A percentile compares a stretch with the other conserved stretches of the same genome.
Evolutionary conservation across 495 filamentous ascomycete species (phyloP).

Genomic region (Talaromyces trachyspermus): DNA sequence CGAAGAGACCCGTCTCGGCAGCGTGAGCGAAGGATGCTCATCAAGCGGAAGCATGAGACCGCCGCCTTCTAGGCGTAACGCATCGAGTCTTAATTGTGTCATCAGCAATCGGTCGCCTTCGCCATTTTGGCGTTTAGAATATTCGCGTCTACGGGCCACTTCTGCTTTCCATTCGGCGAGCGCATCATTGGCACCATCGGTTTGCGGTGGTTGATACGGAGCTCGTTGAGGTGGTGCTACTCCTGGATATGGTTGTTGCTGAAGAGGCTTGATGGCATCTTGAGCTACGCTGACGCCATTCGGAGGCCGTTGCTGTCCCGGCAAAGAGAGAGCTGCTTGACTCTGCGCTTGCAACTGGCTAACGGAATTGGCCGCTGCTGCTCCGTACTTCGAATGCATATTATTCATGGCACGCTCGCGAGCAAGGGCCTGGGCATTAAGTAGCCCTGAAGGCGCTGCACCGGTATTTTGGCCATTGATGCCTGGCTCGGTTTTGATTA

Average conservation of each 20-base stretch:
- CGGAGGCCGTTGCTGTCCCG: conserved; percentile 37
- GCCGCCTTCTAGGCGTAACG: conserved; percentile 65
- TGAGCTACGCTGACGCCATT: conserved; percentile 36
- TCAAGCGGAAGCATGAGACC: conserved; percentile 68
- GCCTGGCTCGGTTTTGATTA: conserved; percentile 73
- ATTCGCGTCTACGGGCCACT: conserved; percentile 44
- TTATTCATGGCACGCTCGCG: conserved; percentile 60
- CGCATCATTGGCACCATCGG: conserved; percentile 61
- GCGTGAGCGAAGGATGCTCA: conserved; percentile 19
- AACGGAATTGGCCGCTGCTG: conserved; percentile 61
- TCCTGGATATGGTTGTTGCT: conserved; percentile 38
- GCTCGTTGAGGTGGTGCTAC: conserved; percentile 31
- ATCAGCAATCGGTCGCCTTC: conserved; percentile 40
- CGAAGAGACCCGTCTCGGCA: conserved; percentile 8
- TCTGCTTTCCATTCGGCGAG: conserved; percentile 51
- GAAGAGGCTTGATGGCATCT: conserved; percentile 39
- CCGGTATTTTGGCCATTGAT: conserved; percentile 39
- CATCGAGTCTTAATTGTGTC: conserved; percentile 43
- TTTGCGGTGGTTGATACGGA: conserved; percentile 47
- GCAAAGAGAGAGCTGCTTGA: conserved; percentile 27
- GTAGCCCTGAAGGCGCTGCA: conserved; percentile 22
- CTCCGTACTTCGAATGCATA: conserved; percentile 63
- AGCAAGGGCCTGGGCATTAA: conserved; percentile 43
- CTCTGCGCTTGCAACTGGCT: conserved; percentile 51
- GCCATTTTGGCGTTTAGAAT: conserved; percentile 58